phyloP scores from a whole-genome alignment of 1,284 basidiomycete genomes.

The Tremellales sp. region DNA sequence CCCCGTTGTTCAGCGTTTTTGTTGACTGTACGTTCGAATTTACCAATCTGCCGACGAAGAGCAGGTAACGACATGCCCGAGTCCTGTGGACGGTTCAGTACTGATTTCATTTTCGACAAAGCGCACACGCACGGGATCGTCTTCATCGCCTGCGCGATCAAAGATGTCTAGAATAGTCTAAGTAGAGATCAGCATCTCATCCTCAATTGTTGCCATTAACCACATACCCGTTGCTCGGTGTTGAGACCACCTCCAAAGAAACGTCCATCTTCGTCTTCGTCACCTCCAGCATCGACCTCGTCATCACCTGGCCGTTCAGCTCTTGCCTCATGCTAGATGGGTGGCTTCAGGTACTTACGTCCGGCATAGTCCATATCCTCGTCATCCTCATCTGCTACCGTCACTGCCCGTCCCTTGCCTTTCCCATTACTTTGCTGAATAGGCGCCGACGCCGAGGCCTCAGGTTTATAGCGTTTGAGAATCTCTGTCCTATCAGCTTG shows the following conservation, averaged over 20 bases:
- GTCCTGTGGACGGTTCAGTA: conserved; percentile 3
- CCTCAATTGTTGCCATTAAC: conserved; percentile 40
- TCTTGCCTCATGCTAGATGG: background rate
- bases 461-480: conserved; percentile 58
- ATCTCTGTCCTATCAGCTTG: conserved; percentile 53
- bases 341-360: conserved; percentile 12
- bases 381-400: conserved; percentile 53
- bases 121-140: conserved; percentile 43
- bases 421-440: conserved; percentile 31
- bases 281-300: background rate
- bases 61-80: conserved; percentile 58
- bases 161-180: conserved; percentile 68
- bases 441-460: conserved; percentile 19
- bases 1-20: conserved; percentile 94
- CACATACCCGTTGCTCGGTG: conserved; percentile 79
- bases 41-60: conserved; percentile 69
- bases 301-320: background rate
- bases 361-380: conserved; percentile 56
- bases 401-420: conserved; percentile 52
- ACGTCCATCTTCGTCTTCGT: conserved; percentile 77
- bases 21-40: conserved; percentile 80
- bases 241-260: conserved; percentile 92
- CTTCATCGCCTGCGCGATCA: conserved; percentile 58
- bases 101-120: no score
- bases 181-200: conserved; percentile 53